phyloP scores from a whole-genome alignment of 2,329 filamentous ascomycete genomes.

The Beauveria varroae region DNA sequence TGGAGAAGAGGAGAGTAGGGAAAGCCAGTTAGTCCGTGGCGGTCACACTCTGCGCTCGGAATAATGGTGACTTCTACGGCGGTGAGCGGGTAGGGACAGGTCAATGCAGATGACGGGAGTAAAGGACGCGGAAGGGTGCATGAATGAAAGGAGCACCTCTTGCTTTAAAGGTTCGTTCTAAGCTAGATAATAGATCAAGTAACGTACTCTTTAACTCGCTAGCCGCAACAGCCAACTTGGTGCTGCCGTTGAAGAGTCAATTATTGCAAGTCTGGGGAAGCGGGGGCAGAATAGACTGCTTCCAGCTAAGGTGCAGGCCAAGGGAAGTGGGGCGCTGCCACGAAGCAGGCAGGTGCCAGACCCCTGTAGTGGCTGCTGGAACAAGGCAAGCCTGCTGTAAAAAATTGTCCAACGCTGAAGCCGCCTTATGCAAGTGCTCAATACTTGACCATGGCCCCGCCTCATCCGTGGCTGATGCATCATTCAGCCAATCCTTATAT shows the following conservation, averaged over 20 bases:
- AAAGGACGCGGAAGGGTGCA: background rate
- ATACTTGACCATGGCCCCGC: background rate
- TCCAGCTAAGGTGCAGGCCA: constrained; percentile 7
- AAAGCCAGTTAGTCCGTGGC: background rate
- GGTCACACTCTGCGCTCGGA: background rate
- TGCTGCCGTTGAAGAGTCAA: background rate
- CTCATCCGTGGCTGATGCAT: background rate
- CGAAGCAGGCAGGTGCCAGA: background rate
- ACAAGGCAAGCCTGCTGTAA: background rate
- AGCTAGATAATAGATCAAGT: too few relatives aligned
- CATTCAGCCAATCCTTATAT: background rate
- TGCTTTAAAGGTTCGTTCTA: background rate
- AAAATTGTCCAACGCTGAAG: background rate
- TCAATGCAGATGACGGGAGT: background rate
- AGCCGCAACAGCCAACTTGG: too few relatives aligned
- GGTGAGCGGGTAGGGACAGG: background rate
- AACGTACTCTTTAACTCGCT: too few relatives aligned
- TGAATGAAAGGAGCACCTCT: background rate
- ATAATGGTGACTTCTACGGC: background rate
- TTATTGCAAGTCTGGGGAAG: constrained; percentile 9
- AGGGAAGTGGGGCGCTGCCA: background rate
- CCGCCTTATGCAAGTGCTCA: background rate
- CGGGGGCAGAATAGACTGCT: constrained; percentile 1
- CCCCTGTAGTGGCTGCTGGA: background rate
- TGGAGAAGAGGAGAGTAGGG: background rate